Conservation (phyloP, 1,284 basidiomycete species). For the Cryptococcus amylolentus region DNA sequence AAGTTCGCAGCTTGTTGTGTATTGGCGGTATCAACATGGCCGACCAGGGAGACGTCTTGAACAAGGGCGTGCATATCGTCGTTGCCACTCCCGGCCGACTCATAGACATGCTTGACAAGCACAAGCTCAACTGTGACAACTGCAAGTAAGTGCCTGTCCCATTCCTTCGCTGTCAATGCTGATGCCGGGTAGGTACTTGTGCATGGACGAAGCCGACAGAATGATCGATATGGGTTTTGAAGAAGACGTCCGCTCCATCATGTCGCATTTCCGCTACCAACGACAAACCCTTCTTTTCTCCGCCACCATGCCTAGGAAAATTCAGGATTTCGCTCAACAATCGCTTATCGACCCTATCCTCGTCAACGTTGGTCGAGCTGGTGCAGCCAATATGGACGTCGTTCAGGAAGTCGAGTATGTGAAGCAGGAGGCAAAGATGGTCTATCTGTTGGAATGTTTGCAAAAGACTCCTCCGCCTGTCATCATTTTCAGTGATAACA, state of each 20-base stretch:
- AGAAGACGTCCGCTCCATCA: slow-evolving; percentile 96
- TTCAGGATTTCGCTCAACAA: slow-evolving; percentile 96
- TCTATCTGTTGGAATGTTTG: slow-evolving; percentile 92
- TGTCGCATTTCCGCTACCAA: slow-evolving; percentile 96
- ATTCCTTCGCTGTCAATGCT: not conserved
- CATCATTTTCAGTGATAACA: slow-evolving; percentile 97
- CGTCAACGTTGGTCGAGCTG: slow-evolving; percentile 96
- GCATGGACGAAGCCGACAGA: slow-evolving; percentile 98
- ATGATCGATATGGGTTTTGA: slow-evolving; percentile 99
- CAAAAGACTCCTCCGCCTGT: slow-evolving; percentile 99
- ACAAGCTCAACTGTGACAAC: slow-evolving; percentile 80
- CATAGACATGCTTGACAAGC: slow-evolving; percentile 73
- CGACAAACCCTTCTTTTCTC: slow-evolving; percentile 96
- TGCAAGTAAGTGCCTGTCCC: slow-evolving; percentile 60
- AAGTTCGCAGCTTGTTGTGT: slow-evolving; percentile 80
- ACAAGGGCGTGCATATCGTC: slow-evolving; percentile 83
- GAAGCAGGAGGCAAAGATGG: slow-evolving; percentile 99
- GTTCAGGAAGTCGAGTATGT: slow-evolving; percentile 98
- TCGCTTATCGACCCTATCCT: slow-evolving; percentile 88
- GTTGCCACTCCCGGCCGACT: slow-evolving; percentile 57
- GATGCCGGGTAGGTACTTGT: slow-evolving; percentile 61
- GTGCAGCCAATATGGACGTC: slow-evolving; percentile 95
- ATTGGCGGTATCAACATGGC: slow-evolving; percentile 98
- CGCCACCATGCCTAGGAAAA: slow-evolving; percentile 98
- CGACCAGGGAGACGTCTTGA: slow-evolving; percentile 85